These are phyloP conservation scores for Scutellaria barbata DNA, from an alignment of 257 asterid species.

Conservation along the genomic window DNA sequence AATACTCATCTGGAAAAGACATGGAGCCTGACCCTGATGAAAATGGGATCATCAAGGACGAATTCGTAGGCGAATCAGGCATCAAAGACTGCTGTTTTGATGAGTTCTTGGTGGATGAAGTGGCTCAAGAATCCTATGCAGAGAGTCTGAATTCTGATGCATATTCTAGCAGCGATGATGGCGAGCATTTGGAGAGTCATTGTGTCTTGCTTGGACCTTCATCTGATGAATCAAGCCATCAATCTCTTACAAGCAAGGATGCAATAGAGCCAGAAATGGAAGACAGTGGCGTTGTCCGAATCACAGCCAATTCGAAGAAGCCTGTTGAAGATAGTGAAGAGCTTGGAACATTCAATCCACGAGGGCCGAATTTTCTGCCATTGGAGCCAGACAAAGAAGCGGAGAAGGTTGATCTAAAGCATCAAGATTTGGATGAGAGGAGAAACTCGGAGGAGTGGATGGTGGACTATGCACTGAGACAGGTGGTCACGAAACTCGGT, in stretches of 20 bases:
- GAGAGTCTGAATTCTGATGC: conserved; percentile 43
- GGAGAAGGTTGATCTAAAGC: conserved; percentile 82
- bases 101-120: conserved; percentile 42
- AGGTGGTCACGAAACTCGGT: conserved; percentile 69
- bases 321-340: conserved; percentile 43
- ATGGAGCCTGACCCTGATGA: conserved; percentile 37
- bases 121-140: conserved; percentile 43
- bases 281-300: conserved; percentile 20
- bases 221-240: background rate
- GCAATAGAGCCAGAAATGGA: conserved; percentile 27
- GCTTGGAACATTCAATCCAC: conserved; percentile 60
- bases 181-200: conserved; percentile 26
- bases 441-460: conserved; percentile 86
- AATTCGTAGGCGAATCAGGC: conserved; percentile 29
- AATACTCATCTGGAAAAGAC: conserved; percentile 18
- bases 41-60: conserved; percentile 23
- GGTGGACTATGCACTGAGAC: conserved; percentile 84
- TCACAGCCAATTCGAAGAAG: conserved; percentile 41
- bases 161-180: conserved; percentile 34
- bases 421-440: conserved; percentile 72
- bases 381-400: conserved; percentile 64
- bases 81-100: conserved; percentile 29
- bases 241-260: conserved; percentile 9
- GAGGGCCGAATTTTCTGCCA: conserved; percentile 73
- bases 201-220: conserved; percentile 9